Base-by-base conservation (phyloP, 192 early-diverging fungal species). In the Funneliformis geosporum region DNA sequence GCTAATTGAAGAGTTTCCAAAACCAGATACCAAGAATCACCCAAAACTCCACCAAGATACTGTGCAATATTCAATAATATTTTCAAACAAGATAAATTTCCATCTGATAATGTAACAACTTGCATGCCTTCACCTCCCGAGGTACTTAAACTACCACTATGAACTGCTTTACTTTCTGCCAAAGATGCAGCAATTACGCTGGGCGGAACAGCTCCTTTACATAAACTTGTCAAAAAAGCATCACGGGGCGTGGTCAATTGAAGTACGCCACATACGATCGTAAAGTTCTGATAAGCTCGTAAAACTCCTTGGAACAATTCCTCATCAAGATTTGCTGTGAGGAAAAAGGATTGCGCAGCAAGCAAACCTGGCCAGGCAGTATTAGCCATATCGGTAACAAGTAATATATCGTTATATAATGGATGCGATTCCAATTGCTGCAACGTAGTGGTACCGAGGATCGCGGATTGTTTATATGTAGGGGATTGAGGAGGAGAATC, bases 1-100 rank as follows among this genome's bases (percentile, higher is more conserved):
- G 94, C 93, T 27, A 93, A 89, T 81, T 97, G 96, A 79, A 98
- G 84, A 4, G 96, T 96, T 75, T 96, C 94, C 46, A 98, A 80
- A 2, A 98, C 89, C 42, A 92, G 84, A 80, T 93, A 95, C 98
- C 98, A 99, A 62, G 92, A 87, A 47, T 92, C 83, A 18, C 92
- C 94, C 60, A 99, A 83, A 9, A 90, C 91, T 14, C 90, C 83
- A 8, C 89, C 91, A 73, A 98, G 86, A 33, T 88, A 91, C 83
- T 91, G 86, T 8, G 95, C 90, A 12, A 95, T 88, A 38, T 88
- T 85, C 2, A 97, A 77, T 38, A 95, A 79, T 4, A 92, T 90
- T 9, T 93, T 90, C 28, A 98, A 81, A 62, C 93, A 94, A 61
- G 89, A 87, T 38, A 96, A 82, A 82, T 97, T 95, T 44, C 95